A percentile compares a stretch with the other conserved stretches of the same genome.
These are phyloP conservation scores for Penicillium sp. DNA, from an alignment of 2,329 filamentous ascomycete species.

Conservation along the genomic window DNA sequence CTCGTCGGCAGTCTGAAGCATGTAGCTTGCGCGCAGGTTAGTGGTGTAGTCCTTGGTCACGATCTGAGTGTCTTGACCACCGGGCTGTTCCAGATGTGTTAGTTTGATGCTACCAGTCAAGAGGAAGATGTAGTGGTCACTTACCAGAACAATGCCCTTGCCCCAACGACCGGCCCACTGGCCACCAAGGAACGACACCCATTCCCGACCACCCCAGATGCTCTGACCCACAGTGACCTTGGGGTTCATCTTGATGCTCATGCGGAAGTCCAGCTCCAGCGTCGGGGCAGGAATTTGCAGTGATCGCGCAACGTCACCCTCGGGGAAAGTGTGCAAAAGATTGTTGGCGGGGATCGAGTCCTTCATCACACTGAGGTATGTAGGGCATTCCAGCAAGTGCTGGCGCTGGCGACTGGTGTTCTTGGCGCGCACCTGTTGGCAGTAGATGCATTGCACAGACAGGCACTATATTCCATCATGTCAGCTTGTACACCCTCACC, in stretches of 20 bases:
- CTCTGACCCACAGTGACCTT: constrained; percentile 50
- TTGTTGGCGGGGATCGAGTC: constrained; percentile 56
- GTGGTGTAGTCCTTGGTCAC: constrained; percentile 52
- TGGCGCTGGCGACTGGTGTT: constrained; percentile 54
- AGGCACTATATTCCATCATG: constrained; percentile 40
- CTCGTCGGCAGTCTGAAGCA: constrained; percentile 55
- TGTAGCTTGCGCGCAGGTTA: constrained; percentile 47
- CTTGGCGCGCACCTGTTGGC: constrained; percentile 53
- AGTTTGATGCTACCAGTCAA: not conserved
- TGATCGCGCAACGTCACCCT: constrained; percentile 52
- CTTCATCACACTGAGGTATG: constrained; percentile 56
- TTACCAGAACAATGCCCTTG: constrained; percentile 53
- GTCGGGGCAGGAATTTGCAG: constrained; percentile 50
- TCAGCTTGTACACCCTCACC: not conserved
- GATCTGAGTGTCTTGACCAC: constrained; percentile 54
- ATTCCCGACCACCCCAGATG: constrained; percentile 54
- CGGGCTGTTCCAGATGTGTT: constrained; percentile 39
- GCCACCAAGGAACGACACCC: constrained; percentile 54
- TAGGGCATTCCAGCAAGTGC: constrained; percentile 52
- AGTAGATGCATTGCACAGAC: constrained; percentile 54
- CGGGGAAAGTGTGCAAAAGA: constrained; percentile 53
- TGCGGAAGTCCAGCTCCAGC: constrained; percentile 56
- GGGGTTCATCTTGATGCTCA: constrained; percentile 56
- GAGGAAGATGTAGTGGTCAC: constrained; percentile 13
- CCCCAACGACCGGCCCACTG: constrained; percentile 57